phyloP scores from a whole-genome alignment of 225 moss, liverwort and hornwort genomes.

The Lunularia cruciata region DNA sequence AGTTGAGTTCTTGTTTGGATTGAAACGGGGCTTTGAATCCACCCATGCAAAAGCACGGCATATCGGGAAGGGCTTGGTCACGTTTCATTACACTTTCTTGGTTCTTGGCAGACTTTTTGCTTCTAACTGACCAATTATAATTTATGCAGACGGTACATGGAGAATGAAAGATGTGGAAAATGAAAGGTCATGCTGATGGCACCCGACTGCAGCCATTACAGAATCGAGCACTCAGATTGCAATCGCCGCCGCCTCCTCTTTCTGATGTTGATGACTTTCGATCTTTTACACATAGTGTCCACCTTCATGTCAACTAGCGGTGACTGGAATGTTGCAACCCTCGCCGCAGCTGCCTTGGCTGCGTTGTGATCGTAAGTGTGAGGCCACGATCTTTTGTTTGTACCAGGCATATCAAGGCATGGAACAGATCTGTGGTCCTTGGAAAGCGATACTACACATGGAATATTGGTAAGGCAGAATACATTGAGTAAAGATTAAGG shows the following conservation, averaged over 20 bases:
- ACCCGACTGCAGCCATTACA: conserved; percentile 10
- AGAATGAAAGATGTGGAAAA: too few species aligned
- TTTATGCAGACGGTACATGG: too few species aligned
- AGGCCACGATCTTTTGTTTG: not conserved
- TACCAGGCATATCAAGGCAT: not conserved
- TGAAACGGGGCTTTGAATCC: too few species aligned
- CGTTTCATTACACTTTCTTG: too few species aligned
- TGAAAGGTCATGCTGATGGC: too few species aligned
- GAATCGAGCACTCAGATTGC: conserved; percentile 36
- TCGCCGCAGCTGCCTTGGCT: conserved; percentile 18
- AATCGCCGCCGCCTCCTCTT: conserved; percentile 30
- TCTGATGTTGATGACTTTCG: conserved; percentile 42
- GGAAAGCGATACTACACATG: not conserved
- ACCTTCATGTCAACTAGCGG: conserved; percentile 31
- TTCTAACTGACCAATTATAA: too few species aligned
- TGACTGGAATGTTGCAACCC: conserved; percentile 15
- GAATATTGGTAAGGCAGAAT: too few species aligned
- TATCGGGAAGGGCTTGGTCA: too few species aligned
- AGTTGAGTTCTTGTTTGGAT: too few species aligned
- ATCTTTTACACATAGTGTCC: conserved; percentile 32
- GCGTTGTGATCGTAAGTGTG: not conserved
- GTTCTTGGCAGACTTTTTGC: too few species aligned
- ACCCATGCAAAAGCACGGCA: too few species aligned
- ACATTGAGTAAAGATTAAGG: too few species aligned
- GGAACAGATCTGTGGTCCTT: not conserved